Base-by-base conservation (phyloP, 352 stramenopile genomes). In the Phytophthora lateralis region DNA sequence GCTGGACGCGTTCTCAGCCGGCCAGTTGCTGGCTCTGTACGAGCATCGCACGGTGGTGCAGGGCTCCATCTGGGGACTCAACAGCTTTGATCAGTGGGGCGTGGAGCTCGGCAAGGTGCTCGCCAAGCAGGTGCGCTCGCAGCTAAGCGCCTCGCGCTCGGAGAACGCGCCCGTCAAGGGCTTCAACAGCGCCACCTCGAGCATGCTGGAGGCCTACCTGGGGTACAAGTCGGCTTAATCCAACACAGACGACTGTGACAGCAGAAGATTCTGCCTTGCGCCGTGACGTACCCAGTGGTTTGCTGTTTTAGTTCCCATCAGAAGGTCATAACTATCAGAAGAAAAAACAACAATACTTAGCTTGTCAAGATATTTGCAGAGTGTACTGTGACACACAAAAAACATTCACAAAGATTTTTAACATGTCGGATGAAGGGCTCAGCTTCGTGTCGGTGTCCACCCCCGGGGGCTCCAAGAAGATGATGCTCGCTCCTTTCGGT, bases 21-120 rank as follows among this genome's bases (percentile, higher is more conserved):
- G 98, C 26, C 96, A 99, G 75, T 71, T 99, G 26, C 79, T 99
- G 14, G 95, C 98, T 45, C 81, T 99, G 47, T 99, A 99, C 77
- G 98, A 99, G 76, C 96, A 99, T 78, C 89, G 97, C 63, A 99
- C 96, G 27, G 97, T 97, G 14, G 78, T 95, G 49, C 96, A 99
- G 76, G 97, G 97, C 7, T 98, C 98, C 47, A 97, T 99, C 55
- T 99, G 97, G 97, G 94, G 97, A 68, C 85, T 99, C 64, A 99
- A 99, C 82, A 97, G 83, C 49, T 99, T 99, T 75, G 97, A 99
- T 80, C 96, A 99, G 79, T 99, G 95, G 96, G 96, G 97, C 55
- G 96, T 99, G 20, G 93, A 99, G 82, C 91, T 99, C 57, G 97
- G 97, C 55, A 99, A 99, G 85, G 93, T 98, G 63, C 89, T 99